Conservation (phyloP, 2,329 filamentous ascomycete species). For the Aspergillus awamori region DNA sequence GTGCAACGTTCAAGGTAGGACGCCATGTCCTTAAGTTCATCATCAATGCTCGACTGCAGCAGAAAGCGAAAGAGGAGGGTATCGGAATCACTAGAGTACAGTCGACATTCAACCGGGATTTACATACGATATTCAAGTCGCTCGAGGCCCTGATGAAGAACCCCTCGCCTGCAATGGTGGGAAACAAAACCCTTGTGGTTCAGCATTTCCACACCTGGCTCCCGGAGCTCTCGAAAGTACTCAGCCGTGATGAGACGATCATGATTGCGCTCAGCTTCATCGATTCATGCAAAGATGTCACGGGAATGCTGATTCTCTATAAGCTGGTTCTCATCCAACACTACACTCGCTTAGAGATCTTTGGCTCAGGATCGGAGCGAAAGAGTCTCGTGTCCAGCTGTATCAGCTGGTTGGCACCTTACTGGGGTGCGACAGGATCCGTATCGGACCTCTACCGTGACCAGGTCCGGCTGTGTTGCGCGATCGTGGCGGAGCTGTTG, state of each 20-base stretch:
- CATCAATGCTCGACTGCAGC: slow-evolving; percentile 81
- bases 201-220: slow-evolving; percentile 98
- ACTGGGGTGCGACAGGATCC: slow-evolving; percentile 78
- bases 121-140: slow-evolving; percentile 85
- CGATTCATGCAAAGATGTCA: slow-evolving; percentile 83
- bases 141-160: slow-evolving; percentile 90
- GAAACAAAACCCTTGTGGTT: slow-evolving; percentile 90
- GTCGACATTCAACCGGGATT: slow-evolving; percentile 77
- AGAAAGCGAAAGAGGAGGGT: slow-evolving; percentile 83
- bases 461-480: slow-evolving; percentile 90
- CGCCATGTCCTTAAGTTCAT: slow-evolving; percentile 94
- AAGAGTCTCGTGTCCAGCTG: slow-evolving; percentile 77
- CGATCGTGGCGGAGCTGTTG: slow-evolving; percentile 84
- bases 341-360: slow-evolving; percentile 80
- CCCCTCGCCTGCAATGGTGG: slow-evolving; percentile 79
- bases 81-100: slow-evolving; percentile 76
- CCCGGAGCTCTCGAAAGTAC: slow-evolving; percentile 78
- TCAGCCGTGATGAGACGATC: slow-evolving; percentile 81
- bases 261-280: slow-evolving; percentile 92
- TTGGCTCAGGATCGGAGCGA: slow-evolving; percentile 75
- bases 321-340: slow-evolving; percentile 92
- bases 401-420: slow-evolving; percentile 85
- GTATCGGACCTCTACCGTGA: slow-evolving; percentile 87
- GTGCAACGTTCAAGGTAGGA: slow-evolving; percentile 93
- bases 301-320: slow-evolving; percentile 88